phyloP scores from a whole-genome alignment of 1,284 basidiomycete species.

The Ustilago curta region DNA sequence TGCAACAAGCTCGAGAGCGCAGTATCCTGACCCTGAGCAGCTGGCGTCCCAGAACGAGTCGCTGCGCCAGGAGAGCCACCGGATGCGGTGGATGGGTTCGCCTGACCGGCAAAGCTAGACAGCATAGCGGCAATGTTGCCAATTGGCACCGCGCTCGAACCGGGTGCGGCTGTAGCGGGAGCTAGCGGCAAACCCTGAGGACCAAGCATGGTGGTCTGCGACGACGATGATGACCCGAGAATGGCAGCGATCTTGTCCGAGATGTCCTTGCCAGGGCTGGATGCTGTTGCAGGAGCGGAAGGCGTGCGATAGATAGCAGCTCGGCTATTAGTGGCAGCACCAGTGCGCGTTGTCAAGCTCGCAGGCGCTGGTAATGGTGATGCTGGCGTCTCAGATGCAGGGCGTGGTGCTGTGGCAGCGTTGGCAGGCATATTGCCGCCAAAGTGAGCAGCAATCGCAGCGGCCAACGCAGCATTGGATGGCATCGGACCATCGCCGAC shows the following conservation, averaged over 20 bases:
- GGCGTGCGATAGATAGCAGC: slow-evolving; percentile 4
- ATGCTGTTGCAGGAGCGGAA: slow-evolving; percentile 6
- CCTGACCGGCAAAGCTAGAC: slow-evolving; percentile 27
- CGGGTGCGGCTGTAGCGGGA: slow-evolving; percentile 25
- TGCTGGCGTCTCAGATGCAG: slow-evolving; percentile 5
- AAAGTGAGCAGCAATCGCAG: slow-evolving; percentile 50
- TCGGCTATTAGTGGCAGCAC: background rate
- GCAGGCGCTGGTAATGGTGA: slow-evolving; percentile 10
- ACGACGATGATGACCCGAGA: slow-evolving; percentile 35
- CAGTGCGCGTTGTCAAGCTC: background rate
- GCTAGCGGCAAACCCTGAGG: slow-evolving; percentile 47
- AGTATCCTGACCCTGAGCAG: slow-evolving; percentile 13
- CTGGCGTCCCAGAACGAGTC: slow-evolving; percentile 8
- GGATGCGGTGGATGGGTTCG: background rate
- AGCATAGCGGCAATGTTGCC: slow-evolving; percentile 49
- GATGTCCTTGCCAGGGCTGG: slow-evolving; percentile 34
- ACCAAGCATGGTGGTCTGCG: slow-evolving; percentile 44
- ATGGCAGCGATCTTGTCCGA: slow-evolving; percentile 50
- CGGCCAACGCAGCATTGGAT: slow-evolving; percentile 47
- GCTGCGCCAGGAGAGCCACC: slow-evolving; percentile 11
- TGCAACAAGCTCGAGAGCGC: slow-evolving; percentile 37
- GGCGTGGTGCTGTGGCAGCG: slow-evolving; percentile 16
- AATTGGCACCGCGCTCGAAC: slow-evolving; percentile 20
- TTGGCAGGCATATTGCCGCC: slow-evolving; percentile 34
- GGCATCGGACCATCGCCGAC: slow-evolving; percentile 52